Conservation (phyloP, 306 rosid genomes). For the Quercus robur region DNA sequence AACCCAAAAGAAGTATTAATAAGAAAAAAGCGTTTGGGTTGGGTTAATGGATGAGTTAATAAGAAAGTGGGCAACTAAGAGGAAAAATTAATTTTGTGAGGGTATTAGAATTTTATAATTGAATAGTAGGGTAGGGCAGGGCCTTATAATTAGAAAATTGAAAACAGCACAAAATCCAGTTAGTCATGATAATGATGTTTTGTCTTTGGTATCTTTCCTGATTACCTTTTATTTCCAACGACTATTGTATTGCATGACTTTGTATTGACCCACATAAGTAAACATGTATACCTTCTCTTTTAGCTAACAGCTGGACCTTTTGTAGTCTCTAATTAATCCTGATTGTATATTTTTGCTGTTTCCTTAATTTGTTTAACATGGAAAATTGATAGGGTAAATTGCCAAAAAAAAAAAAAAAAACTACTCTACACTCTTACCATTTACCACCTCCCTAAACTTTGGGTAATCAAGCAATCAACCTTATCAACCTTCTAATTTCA, state of each 20-base stretch:
- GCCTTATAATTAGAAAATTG: conserved; percentile 10
- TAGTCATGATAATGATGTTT: conserved; percentile 5
- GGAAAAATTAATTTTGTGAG: background rate
- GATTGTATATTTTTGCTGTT: background rate
- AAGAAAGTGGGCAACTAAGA: background rate
- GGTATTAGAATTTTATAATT: conserved; percentile 2
- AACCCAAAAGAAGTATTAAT: too few species aligned
- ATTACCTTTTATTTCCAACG: background rate
- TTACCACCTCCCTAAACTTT: too few species aligned
- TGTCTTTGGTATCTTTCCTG: conserved; percentile 1
- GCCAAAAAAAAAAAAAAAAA: too few species aligned
- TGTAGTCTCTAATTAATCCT: background rate
- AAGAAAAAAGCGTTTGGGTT: too few species aligned
- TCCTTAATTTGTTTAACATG: background rate
- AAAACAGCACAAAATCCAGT: conserved; percentile 6
- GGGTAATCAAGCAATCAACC: too few species aligned
- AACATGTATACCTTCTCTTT: background rate
- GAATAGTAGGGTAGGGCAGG: conserved; percentile 5
- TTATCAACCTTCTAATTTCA: too few species aligned
- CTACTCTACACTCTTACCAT: too few species aligned
- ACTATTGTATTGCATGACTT: background rate
- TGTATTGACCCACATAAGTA: background rate
- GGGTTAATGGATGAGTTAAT: background rate
- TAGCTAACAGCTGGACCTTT: background rate
- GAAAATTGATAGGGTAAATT: too few species aligned